A percentile compares a stretch with the other conserved stretches of the same genome.
These are phyloP conservation scores for Chlorella sorokiniana DNA, from an alignment of 139 green algal genomes.

Conservation along the genomic window DNA sequence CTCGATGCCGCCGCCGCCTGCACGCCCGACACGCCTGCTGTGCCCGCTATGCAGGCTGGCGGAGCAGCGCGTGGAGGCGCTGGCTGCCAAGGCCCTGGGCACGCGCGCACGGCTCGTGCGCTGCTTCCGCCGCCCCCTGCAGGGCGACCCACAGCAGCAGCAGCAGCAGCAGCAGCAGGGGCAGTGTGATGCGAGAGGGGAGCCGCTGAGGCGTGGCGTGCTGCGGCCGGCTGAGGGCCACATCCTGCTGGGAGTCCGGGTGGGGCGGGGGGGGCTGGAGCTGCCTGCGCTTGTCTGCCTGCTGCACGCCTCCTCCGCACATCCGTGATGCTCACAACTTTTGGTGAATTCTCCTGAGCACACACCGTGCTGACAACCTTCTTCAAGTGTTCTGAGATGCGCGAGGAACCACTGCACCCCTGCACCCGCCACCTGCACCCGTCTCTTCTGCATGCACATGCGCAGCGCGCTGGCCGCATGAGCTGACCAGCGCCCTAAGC, in stretches of 20 bases:
- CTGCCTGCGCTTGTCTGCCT: background rate
- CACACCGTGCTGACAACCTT: slow-evolving; percentile 8
- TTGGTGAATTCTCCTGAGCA: slow-evolving; percentile 36
- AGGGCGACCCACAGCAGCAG: background rate
- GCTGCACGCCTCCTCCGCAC: background rate
- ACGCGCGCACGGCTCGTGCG: slow-evolving; percentile 59
- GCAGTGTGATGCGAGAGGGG: background rate
- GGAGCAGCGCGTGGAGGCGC: slow-evolving; percentile 43
- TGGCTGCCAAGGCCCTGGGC: slow-evolving; percentile 56
- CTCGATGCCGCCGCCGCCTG: too few species aligned
- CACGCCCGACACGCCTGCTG: background rate
- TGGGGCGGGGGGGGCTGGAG: too few species aligned
- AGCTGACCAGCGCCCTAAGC: background rate
- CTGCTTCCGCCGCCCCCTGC: slow-evolving; percentile 30
- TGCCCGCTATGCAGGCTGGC: background rate
- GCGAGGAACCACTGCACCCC: background rate
- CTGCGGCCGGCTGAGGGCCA: slow-evolving; percentile 17
- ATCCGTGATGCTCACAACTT: slow-evolving; percentile 20
- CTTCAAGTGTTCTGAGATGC: slow-evolving; percentile 9
- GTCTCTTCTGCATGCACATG: background rate
- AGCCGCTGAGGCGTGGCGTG: background rate
- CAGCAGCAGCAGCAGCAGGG: background rate
- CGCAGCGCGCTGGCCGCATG: background rate
- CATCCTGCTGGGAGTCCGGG: slow-evolving; percentile 40
- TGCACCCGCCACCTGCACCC: background rate